Percentiles rank a stretch among this genome's conserved stretches.
Evolutionary conservation across 495 filamentous ascomycete genomes (phyloP).

Genomic region (Aspergillus cristatus): DNA sequence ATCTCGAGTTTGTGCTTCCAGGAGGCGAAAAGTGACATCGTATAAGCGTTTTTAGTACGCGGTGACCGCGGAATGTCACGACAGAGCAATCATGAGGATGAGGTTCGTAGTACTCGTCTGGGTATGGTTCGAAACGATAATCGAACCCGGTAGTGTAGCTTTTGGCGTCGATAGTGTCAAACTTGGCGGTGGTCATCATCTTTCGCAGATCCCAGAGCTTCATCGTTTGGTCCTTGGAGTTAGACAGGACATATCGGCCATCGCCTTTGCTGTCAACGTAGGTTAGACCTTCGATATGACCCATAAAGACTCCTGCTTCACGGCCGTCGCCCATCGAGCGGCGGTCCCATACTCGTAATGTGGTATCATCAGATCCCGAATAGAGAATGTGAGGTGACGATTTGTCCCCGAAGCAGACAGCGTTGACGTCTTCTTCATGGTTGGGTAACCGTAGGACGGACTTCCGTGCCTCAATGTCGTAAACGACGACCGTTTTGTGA

Average conservation of each 20-base stretch:
- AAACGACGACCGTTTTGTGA: conserved; percentile 74
- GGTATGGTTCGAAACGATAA: conserved; percentile 68
- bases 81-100: conserved; percentile 86
- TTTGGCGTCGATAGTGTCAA: conserved; percentile 43
- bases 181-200: conserved; percentile 63
- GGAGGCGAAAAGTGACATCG: conserved; percentile 94
- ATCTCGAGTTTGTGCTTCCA: conserved; percentile 77
- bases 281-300: conserved; percentile 89
- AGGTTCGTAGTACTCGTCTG: conserved; percentile 56
- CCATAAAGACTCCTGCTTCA: conserved; percentile 85
- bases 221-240: conserved; percentile 93
- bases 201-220: conserved; percentile 93
- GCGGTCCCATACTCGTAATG: conserved; percentile 86
- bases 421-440: conserved; percentile 87
- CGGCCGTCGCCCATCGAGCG: conserved; percentile 80
- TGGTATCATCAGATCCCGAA: conserved; percentile 74
- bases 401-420: conserved; percentile 88
- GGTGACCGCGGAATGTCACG: conserved; percentile 87
- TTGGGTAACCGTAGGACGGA: conserved; percentile 66
- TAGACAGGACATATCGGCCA: conserved; percentile 87
- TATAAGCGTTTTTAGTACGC: conserved; percentile 80
- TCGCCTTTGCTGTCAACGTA: conserved; percentile 97
- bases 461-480: conserved; percentile 74
- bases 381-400: conserved; percentile 90
- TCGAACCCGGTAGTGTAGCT: conserved; percentile 66